Evolutionary conservation across 768 basidiomycete genomes (phyloP), one percentile per base, ranked within the genome.

Genomic region (Jaapia argillacea): DNA sequence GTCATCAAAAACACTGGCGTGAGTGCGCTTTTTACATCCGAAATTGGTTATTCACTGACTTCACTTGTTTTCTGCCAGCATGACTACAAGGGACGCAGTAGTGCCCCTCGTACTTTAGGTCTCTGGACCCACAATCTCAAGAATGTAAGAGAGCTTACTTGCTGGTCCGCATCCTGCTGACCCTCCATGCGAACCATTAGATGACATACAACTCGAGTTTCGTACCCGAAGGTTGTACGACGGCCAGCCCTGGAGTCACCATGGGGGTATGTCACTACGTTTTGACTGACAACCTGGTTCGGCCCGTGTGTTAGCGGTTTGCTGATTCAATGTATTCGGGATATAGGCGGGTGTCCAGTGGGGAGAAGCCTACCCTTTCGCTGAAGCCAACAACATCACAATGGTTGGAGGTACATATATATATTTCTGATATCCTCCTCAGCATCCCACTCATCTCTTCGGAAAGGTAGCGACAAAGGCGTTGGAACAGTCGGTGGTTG

Each of bases 1-100:
- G 51, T 50, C 3, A 50, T 60, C 21, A 58, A 58, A 44, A 57
- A 54, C 41, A 57, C 57, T 22, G 58, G 58, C 5, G 54, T 52
- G 41, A 22, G 53, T 42, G n/a, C 18, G 23, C 6, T 5, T 20
- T 31, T n/a, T n/a, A n/a, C n/a, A n/a, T n/a, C n/a, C n/a, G n/a
- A n/a, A 1, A 23, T 5, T 24, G 24, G 5, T 18, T 2, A n/a
- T n/a, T n/a, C n/a, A n/a, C n/a, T n/a, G n/a, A n/a, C 22, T 7
- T 38, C 7, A 7, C 22, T 12, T 13, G 21, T 4, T 20, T 13
- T n/a, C 21, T 31, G 5, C n/a, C n/a, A 47, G 50, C 59, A 60
- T 39, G 59, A 60, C 45, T 58, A 56, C 46, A 47, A 49, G 21
- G 56, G 59, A 2, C 52, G 54, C 2, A 54, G 53, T 40, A 42